A percentile compares a stretch with the other conserved stretches of the same genome.
Conservation (phyloP, 2,329 filamentous ascomycete genomes). For the Diaporthe helianthi region DNA sequence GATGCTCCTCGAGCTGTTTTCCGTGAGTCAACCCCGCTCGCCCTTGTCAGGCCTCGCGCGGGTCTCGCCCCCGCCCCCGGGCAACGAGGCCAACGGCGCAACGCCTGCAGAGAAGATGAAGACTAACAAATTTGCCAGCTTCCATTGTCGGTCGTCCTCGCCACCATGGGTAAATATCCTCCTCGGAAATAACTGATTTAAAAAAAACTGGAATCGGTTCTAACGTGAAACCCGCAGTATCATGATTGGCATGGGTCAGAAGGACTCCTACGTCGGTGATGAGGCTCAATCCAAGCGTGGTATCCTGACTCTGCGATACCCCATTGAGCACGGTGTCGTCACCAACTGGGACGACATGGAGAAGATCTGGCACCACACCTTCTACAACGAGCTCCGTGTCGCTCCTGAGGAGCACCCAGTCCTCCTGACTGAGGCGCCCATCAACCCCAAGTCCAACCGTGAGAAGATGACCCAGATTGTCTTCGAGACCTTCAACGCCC, state of each 20-base stretch:
- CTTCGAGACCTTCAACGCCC: slow-evolving; percentile 99
- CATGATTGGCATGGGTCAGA: slow-evolving; percentile 99
- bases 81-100: background rate
- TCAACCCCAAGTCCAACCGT: slow-evolving; percentile 99
- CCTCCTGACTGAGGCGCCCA: slow-evolving; percentile 97
- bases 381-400: slow-evolving; percentile 99
- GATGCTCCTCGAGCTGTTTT: slow-evolving; percentile 99
- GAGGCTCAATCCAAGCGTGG: slow-evolving; percentile 99
- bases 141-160: slow-evolving; percentile 99
- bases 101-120: slow-evolving; percentile 24
- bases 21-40: slow-evolving; percentile 78
- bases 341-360: slow-evolving; percentile 99
- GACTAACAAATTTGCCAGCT: slow-evolving; percentile 59
- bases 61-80: slow-evolving; percentile 8
- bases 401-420: slow-evolving; percentile 99
- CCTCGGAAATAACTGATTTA: slow-evolving; percentile 45
- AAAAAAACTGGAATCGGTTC: background rate
- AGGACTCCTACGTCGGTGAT: slow-evolving; percentile 99
- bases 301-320: slow-evolving; percentile 99
- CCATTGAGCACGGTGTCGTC: slow-evolving; percentile 99
- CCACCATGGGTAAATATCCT: slow-evolving; percentile 99
- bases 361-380: slow-evolving; percentile 99
- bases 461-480: slow-evolving; percentile 99
- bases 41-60: slow-evolving; percentile 36
- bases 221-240: slow-evolving; percentile 61